phyloP scores from a whole-genome alignment of 2,329 filamentous ascomycete genomes.

The Fusarium torulosum region DNA sequence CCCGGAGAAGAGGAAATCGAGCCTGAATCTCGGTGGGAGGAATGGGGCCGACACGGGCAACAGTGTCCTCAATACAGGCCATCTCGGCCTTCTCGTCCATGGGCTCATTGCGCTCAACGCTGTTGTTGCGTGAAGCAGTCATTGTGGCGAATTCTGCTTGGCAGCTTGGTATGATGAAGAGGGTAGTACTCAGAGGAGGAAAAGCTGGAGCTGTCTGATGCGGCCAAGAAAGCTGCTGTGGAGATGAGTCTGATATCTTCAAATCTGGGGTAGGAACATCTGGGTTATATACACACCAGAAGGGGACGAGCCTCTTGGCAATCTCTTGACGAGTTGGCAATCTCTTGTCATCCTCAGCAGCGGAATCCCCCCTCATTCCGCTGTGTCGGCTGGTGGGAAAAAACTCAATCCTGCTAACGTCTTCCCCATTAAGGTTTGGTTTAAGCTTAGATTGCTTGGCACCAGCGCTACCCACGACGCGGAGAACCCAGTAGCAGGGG shows the following conservation, averaged over 20 bases:
- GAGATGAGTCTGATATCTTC: neutral
- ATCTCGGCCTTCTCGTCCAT: constrained; percentile 21
- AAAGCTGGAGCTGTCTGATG: neutral
- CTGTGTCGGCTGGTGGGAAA: neutral
- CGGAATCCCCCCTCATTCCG: neutral
- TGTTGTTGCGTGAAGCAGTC: constrained; percentile 13
- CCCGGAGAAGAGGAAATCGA: constrained; percentile 41
- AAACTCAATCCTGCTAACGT: neutral
- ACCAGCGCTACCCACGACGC: neutral
- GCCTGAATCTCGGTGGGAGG: constrained; percentile 45
- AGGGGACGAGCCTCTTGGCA: neutral
- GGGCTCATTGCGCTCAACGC: constrained; percentile 2
- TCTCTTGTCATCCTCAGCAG: neutral
- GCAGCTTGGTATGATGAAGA: neutral
- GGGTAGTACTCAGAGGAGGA: neutral
- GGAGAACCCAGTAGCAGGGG: constrained; percentile 3
- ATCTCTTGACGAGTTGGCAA: neutral
- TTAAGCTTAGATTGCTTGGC: constrained; percentile 9
- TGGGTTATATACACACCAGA: constrained; percentile 7
- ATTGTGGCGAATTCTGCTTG: constrained; percentile 5
- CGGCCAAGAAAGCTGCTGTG: constrained; percentile 1
- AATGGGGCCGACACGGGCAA: neutral
- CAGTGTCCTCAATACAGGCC: constrained; percentile 5
- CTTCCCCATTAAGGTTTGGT: neutral
- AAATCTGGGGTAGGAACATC: constrained; percentile 10